Evolutionary conservation across 176 grass and related monocot species (phyloP).

Genomic region (Musa schizocarpa): DNA sequence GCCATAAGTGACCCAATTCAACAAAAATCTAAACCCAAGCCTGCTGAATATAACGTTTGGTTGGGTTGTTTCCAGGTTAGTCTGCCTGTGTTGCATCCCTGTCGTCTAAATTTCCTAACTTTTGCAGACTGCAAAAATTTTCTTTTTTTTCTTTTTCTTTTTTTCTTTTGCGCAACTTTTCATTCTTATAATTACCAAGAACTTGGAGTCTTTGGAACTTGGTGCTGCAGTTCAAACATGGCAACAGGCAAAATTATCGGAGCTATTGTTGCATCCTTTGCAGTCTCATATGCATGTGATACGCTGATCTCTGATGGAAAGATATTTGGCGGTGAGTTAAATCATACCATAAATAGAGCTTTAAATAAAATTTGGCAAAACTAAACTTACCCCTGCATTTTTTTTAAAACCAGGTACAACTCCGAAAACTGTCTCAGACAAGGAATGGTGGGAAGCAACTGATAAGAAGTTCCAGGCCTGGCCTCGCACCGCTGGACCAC

Average conservation of each 20-base stretch:
- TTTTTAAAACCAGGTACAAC: conserved; percentile 26
- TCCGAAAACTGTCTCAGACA: conserved; percentile 18
- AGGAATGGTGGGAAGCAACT: conserved; percentile 23
- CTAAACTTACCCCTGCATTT: not conserved
- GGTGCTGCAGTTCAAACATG: not conserved
- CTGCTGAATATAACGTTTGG: too few species aligned
- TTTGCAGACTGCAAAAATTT: too few species aligned
- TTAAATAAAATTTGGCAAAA: not conserved
- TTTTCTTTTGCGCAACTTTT: too few species aligned
- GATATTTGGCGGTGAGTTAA: conserved; percentile 44
- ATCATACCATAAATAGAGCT: not conserved
- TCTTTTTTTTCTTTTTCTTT: too few species aligned
- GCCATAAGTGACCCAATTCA: too few species aligned
- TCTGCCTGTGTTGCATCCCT: too few species aligned
- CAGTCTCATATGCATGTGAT: conserved; percentile 41
- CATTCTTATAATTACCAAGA: too few species aligned
- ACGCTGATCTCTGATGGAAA: conserved; percentile 37
- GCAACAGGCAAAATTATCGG: conserved; percentile 15
- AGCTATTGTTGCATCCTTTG: conserved; percentile 13
- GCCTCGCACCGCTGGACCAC: conserved; percentile 24
- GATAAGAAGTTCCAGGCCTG: conserved; percentile 26
- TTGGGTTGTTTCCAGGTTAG: too few species aligned
- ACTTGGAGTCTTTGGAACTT: not conserved
- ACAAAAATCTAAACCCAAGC: too few species aligned
- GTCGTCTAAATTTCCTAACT: too few species aligned